phyloP scores from a whole-genome alignment of 1,284 basidiomycete genomes.

The Cerrena zonata region DNA sequence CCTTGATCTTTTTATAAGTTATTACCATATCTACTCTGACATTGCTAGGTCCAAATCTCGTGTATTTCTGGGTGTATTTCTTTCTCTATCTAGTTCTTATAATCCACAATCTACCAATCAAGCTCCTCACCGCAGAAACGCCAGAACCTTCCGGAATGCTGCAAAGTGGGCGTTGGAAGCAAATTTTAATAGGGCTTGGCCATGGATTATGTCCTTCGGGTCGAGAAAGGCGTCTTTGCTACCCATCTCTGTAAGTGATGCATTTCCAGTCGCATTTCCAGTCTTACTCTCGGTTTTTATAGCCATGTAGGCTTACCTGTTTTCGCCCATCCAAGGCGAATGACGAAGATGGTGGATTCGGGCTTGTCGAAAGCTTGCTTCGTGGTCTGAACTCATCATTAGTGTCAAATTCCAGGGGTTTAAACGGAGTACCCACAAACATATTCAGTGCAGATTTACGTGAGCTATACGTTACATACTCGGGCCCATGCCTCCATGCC shows the following conservation, averaged over 20 bases:
- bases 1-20: neutral
- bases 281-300: no score
- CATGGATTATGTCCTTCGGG: conserved; percentile 22
- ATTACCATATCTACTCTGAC: neutral
- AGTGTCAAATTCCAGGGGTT: neutral
- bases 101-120: neutral
- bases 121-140: neutral
- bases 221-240: conserved; percentile 28
- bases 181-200: conserved; percentile 25
- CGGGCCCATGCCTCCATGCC: conserved; percentile 18
- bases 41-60: neutral
- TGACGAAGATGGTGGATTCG: conserved; percentile 19
- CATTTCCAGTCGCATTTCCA: no score
- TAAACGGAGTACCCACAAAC: conserved; percentile 19
- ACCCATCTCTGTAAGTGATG: conserved; percentile 25
- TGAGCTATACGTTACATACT: conserved; percentile 24
- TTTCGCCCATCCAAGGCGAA: conserved; percentile 30
- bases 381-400: conserved; percentile 20
- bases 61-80: neutral
- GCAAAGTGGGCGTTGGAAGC: conserved; percentile 7
- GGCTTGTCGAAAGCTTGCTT: conserved; percentile 27
- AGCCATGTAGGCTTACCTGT: conserved; percentile 23
- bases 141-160: conserved; percentile 6
- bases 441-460: conserved; percentile 28
- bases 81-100: neutral